These are phyloP conservation scores for Boechera retrofracta DNA, from an alignment of 345 rosid genomes.

Conservation along the genomic window DNA sequence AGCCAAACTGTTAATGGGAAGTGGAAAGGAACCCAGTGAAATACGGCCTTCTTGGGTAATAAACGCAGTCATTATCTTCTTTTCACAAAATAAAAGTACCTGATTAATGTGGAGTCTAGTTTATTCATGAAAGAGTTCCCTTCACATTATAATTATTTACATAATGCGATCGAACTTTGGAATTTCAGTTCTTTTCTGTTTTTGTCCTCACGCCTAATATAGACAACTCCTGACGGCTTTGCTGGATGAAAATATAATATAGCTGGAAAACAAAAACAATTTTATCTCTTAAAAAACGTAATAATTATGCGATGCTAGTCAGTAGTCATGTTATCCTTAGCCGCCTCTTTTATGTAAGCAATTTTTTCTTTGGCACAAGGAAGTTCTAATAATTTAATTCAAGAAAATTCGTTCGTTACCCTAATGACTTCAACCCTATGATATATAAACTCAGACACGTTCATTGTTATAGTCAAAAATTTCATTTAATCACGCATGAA, in stretches of 20 bases:
- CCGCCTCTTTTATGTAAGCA: slow-evolving; percentile 8
- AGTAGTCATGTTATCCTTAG: slow-evolving; percentile 23
- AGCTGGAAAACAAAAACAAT: not conserved
- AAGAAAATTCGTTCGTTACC: not conserved
- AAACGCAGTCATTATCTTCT: too few relatives aligned
- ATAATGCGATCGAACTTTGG: not conserved
- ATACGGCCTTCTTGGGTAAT: too few relatives aligned
- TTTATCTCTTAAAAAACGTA: not conserved
- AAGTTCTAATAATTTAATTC: not conserved
- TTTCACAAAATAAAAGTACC: too few relatives aligned
- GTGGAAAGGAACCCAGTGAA: too few relatives aligned
- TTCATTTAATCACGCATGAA: not conserved
- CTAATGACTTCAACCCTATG: not conserved
- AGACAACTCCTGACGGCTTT: not conserved
- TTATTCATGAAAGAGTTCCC: too few relatives aligned
- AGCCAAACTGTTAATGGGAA: too few relatives aligned
- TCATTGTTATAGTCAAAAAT: not conserved
- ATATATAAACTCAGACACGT: not conserved
- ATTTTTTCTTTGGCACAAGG: not conserved
- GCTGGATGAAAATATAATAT: not conserved
- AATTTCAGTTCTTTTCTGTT: not conserved
- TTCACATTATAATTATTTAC: not conserved
- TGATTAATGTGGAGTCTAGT: too few relatives aligned
- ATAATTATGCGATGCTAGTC: not conserved
- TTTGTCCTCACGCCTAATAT: not conserved